phyloP scores from a whole-genome alignment of 257 asterid species.

The Gardenia jasminoides region DNA sequence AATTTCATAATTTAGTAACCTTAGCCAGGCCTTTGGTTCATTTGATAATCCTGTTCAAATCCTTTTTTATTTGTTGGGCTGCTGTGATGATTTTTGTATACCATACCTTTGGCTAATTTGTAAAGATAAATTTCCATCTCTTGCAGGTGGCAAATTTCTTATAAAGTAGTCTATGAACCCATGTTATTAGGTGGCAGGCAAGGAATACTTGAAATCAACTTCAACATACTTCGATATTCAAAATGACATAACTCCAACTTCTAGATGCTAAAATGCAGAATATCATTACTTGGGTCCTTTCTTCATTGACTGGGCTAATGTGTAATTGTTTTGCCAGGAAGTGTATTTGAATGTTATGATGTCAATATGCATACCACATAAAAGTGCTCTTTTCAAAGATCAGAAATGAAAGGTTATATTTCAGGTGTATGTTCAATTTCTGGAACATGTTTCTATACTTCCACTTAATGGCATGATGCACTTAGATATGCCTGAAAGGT shows the following conservation, averaged over 20 bases:
- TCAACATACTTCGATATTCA: not conserved
- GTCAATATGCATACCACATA: not conserved
- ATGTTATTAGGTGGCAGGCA: not conserved
- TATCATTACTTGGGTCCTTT: not conserved
- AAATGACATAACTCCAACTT: not conserved
- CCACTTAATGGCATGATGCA: not conserved
- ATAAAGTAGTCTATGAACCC: not conserved
- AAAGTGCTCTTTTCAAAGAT: not conserved
- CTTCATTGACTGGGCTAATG: not conserved
- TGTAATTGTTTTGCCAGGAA: not conserved
- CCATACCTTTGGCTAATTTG: not conserved
- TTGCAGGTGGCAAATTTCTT: not conserved
- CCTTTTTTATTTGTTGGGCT: not conserved
- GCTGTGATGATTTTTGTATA: not conserved
- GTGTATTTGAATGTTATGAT: not conserved
- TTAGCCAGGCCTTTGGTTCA: not conserved
- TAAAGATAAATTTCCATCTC: not conserved
- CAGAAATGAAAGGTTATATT: not conserved
- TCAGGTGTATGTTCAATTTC: not conserved
- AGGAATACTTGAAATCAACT: not conserved
- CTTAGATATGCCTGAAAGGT: not conserved
- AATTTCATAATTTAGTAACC: too few species aligned
- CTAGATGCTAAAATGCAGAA: not conserved
- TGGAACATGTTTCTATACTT: not conserved
- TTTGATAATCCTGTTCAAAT: not conserved